These are phyloP conservation scores for Polytolypa hystricis DNA, from an alignment of 2,329 filamentous ascomycete species.

Conservation along the genomic window DNA sequence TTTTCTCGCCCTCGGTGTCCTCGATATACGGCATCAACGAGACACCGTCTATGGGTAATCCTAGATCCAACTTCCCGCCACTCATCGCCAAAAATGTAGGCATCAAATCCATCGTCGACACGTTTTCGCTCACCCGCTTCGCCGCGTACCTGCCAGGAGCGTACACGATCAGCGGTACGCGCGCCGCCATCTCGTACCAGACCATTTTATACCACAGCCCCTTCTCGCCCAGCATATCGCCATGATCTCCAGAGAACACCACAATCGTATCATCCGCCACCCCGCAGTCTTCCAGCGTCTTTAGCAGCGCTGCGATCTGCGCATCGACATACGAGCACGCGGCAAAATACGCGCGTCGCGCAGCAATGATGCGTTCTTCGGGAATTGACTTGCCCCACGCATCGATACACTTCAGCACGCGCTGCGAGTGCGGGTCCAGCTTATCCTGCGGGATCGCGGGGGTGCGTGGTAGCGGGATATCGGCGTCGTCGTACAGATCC, in stretches of 20 bases:
- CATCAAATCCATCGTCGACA: conserved; percentile 82
- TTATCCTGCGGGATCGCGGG: conserved; percentile 62
- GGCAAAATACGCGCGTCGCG: conserved; percentile 81
- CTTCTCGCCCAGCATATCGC: conserved; percentile 90
- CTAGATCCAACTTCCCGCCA: conserved; percentile 55
- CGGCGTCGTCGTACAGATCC: conserved; percentile 81
- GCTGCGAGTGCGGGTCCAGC: conserved; percentile 77
- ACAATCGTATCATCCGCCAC: conserved; percentile 79
- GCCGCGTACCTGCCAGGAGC: conserved; percentile 65
- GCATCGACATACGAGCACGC: conserved; percentile 91
- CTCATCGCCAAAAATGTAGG: conserved; percentile 80
- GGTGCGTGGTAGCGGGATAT: conserved; percentile 72
- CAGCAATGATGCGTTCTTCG: conserved; percentile 74
- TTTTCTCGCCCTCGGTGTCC: conserved; percentile 40
- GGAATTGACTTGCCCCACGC: conserved; percentile 74
- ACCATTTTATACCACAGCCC: conserved; percentile 96
- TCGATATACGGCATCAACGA: conserved; percentile 68
- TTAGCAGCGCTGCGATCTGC: conserved; percentile 72
- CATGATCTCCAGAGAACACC: conserved; percentile 87
- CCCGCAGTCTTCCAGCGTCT: conserved; percentile 65
- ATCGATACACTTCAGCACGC: conserved; percentile 75
- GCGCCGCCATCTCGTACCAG: conserved; percentile 84
- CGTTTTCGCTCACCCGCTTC: conserved; percentile 68
- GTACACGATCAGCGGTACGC: conserved; percentile 77
- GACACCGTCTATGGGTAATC: conserved; percentile 74